These are phyloP conservation scores for Meyerozyma guilliermondii DNA, from an alignment of 1,139 yeast genomes.

Conservation along the genomic window DNA sequence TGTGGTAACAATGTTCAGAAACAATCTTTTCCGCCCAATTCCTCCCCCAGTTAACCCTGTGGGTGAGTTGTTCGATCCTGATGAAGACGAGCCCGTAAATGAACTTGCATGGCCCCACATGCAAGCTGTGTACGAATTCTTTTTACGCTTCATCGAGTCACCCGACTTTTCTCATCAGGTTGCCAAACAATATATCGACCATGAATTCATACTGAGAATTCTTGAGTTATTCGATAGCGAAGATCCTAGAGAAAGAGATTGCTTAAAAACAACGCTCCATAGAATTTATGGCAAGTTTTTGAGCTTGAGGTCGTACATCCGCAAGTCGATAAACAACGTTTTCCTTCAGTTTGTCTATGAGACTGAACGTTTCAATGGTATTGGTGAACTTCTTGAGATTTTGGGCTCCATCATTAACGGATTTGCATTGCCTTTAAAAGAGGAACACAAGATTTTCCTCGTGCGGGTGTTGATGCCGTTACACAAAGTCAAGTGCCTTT, in stretches of 20 bases:
- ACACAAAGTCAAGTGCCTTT: slow-evolving; percentile 85
- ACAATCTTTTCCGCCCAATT: slow-evolving; percentile 86
- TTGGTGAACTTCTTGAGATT: slow-evolving; percentile 90
- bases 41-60: slow-evolving; percentile 98
- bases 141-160: slow-evolving; percentile 85
- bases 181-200: slow-evolving; percentile 93
- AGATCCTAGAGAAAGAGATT: slow-evolving; percentile 94
- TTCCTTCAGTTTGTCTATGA: slow-evolving; percentile 92
- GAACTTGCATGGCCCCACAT: slow-evolving; percentile 99
- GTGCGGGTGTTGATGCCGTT: slow-evolving; percentile 87
- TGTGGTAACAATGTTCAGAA: slow-evolving; percentile 85
- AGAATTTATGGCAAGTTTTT: slow-evolving; percentile 93
- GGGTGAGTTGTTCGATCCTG: slow-evolving; percentile 95
- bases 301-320: slow-evolving; percentile 82
- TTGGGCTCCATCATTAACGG: slow-evolving; percentile 96
- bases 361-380: slow-evolving; percentile 93
- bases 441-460: slow-evolving; percentile 90
- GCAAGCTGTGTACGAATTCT: slow-evolving; percentile 94
- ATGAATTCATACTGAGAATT: slow-evolving; percentile 72
- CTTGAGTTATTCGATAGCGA: slow-evolving; percentile 92
- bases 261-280: slow-evolving; percentile 89
- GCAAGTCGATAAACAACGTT: slow-evolving; percentile 88
- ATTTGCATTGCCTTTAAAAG: slow-evolving; percentile 93
- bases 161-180: slow-evolving; percentile 92
- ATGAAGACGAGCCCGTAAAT: slow-evolving; percentile 96